phyloP scores from a whole-genome alignment of 2,329 filamentous ascomycete genomes.

The Orbilia javanica region DNA sequence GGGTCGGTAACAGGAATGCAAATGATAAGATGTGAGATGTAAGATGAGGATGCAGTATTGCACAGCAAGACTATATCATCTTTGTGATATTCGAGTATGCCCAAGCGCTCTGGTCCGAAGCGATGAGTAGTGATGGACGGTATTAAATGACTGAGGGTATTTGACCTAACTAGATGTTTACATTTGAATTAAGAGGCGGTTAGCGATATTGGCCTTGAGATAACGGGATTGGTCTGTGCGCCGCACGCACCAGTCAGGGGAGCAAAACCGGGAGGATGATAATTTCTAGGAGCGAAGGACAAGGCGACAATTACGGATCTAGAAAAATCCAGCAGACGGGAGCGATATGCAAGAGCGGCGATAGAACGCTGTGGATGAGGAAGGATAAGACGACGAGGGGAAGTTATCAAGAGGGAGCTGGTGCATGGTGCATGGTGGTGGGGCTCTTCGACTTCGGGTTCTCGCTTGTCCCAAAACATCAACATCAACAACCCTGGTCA shows the following conservation, averaged over 20 bases:
- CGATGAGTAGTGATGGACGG: not conserved
- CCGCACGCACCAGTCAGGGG: conserved; percentile 18
- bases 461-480: conserved; percentile 57
- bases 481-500: conserved; percentile 45
- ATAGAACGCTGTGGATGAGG: conserved; percentile 1
- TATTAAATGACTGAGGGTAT: not conserved
- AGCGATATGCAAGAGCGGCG: conserved; percentile 17
- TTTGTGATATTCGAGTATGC: not conserved
- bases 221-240: conserved; percentile 37
- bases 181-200: conserved; percentile 28
- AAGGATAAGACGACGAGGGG: conserved; percentile 19
- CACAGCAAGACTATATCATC: conserved; percentile 30
- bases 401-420: not conserved
- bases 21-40: conserved; percentile 11
- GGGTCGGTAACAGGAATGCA: not conserved
- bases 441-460: conserved; percentile 24
- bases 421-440: conserved; percentile 28
- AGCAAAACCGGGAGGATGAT: conserved; percentile 19
- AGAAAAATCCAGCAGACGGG: not conserved
- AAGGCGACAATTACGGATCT: not conserved
- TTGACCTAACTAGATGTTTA: conserved; percentile 24
- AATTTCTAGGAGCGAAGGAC: conserved; percentile 1
- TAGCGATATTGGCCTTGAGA: conserved; percentile 41
- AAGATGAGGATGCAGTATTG: conserved; percentile 9
- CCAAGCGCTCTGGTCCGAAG: not conserved